Conservation (phyloP, 345 rosid genomes). For the Capsella bursapastoris region DNA sequence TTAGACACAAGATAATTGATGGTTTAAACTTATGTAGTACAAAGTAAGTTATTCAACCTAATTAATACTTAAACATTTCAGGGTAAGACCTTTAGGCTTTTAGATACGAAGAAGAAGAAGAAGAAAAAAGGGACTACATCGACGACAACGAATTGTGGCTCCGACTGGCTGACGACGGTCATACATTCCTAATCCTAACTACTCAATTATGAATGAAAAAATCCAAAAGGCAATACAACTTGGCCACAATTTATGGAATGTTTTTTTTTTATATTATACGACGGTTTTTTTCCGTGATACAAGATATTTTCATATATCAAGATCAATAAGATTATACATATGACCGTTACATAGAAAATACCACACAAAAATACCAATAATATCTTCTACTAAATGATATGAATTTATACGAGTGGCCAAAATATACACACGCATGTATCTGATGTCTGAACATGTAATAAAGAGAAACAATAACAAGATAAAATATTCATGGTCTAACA, state of each 20-base stretch:
- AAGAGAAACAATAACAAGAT: neutral
- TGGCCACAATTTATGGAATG: neutral
- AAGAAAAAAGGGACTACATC: neutral
- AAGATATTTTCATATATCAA: too few species aligned
- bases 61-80: neutral
- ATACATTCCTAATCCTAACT: neutral
- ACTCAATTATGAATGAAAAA: constrained; percentile 1
- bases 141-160: neutral
- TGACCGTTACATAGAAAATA: neutral
- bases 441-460: neutral
- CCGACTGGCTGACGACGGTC: neutral
- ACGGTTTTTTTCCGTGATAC: too few species aligned
- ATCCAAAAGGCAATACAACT: neutral
- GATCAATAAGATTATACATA: too few species aligned
- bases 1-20: neutral
- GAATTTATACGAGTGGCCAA: neutral
- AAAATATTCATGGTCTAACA: neutral
- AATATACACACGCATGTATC: constrained; percentile 2
- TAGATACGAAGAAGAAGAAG: neutral
- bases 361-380: neutral
- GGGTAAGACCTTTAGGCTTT: neutral
- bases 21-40: neutral
- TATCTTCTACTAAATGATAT: neutral
- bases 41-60: neutral
- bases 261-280: too few species aligned